A percentile compares a stretch with the other conserved stretches of the same genome.
Evolutionary conservation across 1,284 basidiomycete species (phyloP).

Genomic region (Hypsizygus ulmarius): DNA sequence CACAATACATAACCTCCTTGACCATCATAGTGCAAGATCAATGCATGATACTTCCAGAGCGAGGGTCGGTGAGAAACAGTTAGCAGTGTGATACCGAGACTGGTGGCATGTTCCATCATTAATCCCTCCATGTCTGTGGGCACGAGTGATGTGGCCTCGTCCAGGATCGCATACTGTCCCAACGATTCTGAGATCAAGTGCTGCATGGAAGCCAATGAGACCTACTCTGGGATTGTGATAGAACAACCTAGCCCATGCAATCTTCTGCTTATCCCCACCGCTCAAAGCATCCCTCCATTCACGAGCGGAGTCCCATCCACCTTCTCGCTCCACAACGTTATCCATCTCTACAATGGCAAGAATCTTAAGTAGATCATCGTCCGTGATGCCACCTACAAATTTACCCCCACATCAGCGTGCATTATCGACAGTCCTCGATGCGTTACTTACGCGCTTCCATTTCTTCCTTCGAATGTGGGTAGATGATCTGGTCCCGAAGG

Average conservation of each 20-base stretch:
- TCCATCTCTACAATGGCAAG: conserved; percentile 86
- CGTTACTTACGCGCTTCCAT: conserved; percentile 67
- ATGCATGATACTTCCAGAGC: conserved; percentile 93
- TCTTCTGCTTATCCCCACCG: conserved; percentile 86
- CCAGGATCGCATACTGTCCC: conserved; percentile 87
- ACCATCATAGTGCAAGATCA: conserved; percentile 88
- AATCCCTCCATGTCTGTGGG: conserved; percentile 89
- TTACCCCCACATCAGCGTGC: not conserved
- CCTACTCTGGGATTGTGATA: conserved; percentile 90
- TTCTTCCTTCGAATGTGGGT: conserved; percentile 79
- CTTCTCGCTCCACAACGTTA: conserved; percentile 89
- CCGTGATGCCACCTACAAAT: conserved; percentile 61
- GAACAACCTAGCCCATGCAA: conserved; percentile 96
- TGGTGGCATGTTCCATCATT: conserved; percentile 95
- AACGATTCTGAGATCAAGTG: conserved; percentile 7
- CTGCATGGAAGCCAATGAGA: not conserved
- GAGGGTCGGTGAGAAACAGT: conserved; percentile 92
- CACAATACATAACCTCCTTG: conserved; percentile 85
- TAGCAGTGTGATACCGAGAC: conserved; percentile 83
- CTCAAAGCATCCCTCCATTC: conserved; percentile 95
- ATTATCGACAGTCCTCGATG: not conserved
- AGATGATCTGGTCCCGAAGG: conserved; percentile 88
- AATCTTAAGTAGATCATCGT: conserved; percentile 74
- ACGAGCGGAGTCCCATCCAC: conserved; percentile 85
- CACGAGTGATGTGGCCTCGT: conserved; percentile 94